phyloP scores from a whole-genome alignment of 2,329 filamentous ascomycete species.

The Penicillium freii region DNA sequence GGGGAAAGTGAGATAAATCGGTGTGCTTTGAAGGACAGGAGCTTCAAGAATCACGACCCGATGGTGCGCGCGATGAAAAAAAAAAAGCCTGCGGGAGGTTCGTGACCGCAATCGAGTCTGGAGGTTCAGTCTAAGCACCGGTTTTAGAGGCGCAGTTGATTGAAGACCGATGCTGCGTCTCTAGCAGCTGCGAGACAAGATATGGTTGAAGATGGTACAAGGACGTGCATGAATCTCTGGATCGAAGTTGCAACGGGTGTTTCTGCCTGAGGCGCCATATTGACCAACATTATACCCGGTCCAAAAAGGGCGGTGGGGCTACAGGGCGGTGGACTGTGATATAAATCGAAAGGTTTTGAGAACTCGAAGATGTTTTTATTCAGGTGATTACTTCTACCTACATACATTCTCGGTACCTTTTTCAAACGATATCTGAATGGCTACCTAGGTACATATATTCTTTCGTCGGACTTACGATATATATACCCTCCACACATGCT shows the following conservation, averaged over 20 bases:
- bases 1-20: background rate
- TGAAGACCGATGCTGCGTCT: background rate
- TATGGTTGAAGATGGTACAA: constrained; percentile 5
- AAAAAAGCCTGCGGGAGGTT: constrained; percentile 19
- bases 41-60: constrained; percentile 5
- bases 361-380: too few relatives aligned
- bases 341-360: background rate
- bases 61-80: constrained; percentile 22
- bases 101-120: background rate
- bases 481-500: background rate
- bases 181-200: background rate
- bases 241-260: constrained; percentile 7
- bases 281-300: background rate
- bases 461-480: background rate
- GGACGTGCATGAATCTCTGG: constrained; percentile 13
- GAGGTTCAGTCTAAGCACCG: background rate
- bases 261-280: constrained; percentile 22
- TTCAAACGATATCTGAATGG: too few relatives aligned
- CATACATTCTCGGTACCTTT: too few relatives aligned
- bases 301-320: background rate
- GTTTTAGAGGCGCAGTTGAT: background rate
- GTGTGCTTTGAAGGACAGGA: background rate
- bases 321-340: background rate
- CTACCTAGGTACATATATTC: too few relatives aligned
- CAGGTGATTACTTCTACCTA: too few relatives aligned